Base-by-base conservation (phyloP, 495 filamentous ascomycete species). In the Aspergillus coremiiformis region DNA sequence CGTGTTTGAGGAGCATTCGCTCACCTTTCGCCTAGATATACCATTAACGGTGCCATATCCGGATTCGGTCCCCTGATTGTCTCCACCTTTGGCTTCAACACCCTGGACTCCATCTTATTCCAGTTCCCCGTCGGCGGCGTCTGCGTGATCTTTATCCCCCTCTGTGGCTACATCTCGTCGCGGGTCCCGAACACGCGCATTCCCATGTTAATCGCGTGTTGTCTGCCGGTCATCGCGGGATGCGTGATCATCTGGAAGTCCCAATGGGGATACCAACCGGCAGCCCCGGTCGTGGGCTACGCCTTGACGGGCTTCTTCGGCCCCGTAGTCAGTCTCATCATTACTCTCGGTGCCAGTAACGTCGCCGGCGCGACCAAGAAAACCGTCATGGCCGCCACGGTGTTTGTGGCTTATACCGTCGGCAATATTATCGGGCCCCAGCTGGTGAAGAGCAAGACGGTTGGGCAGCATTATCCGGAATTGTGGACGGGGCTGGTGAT, bases 301-400 rank as follows among this genome's bases (percentile, higher is more conserved):
- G 77, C 83, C 0, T 69, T 89, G 17, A 83, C 84, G 26, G 84
- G 86, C 0, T 84, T 84, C 59, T 87, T 86, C 44, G 86, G 83
- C 0, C 80, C 76, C 0, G 80, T 84, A 0, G 82, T 84, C 0
- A 80, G 75, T 23, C 66, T 88, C 24, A 80, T 81, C 39, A 84
- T 89, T 49, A 81, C 78, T 0, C 56, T 86, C 1, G 84, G 84
- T 0, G 86, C 85, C 63, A 77, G 78, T 15, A 89, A 90, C 56
- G 80, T 90, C 0, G 86, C 86, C 0, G 87, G 87, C 0, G 79
- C 84, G 15, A 90, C 85, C 6, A 92, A 92, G 66, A 89, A 89
- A 70, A 82, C 79, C 49, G 75, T 83, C 54, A 88, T 83, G 73
- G 82, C 84, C 0, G 81, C 83, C 0, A 81, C 81, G 1, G 84